Evolutionary conservation across 768 basidiomycete species (phyloP).

Genomic region (Boletus coccyginus): DNA sequence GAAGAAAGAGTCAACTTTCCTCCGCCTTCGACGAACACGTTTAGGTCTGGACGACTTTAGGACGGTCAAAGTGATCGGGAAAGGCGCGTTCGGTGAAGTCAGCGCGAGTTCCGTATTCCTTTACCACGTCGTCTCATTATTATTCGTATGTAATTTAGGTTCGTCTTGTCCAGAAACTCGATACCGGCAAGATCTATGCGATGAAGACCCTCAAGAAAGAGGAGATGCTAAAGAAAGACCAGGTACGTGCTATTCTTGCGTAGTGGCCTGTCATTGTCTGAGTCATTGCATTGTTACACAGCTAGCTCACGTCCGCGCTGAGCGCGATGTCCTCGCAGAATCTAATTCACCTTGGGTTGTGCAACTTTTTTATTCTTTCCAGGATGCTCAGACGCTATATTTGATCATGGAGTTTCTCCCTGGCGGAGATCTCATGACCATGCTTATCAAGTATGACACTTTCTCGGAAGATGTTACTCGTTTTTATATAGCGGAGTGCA

Average conservation of each 20-base stretch:
- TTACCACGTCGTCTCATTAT: neutral
- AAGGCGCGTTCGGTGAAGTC: conserved; percentile 98
- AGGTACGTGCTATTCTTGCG: conserved; percentile 48
- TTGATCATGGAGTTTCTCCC: conserved; percentile 99
- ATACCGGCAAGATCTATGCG: conserved; percentile 97
- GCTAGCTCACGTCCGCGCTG: conserved; percentile 97
- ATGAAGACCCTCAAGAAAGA: conserved; percentile 98
- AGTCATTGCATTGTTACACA: conserved; percentile 29
- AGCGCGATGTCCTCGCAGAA: conserved; percentile 94
- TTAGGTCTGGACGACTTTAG: conserved; percentile 90
- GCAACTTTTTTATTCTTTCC: conserved; percentile 97
- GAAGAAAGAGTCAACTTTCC: conserved; percentile 84
- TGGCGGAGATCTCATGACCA: conserved; percentile 98
- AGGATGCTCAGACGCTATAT: conserved; percentile 89
- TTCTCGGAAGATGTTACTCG: conserved; percentile 97
- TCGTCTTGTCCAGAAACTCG: conserved; percentile 91
- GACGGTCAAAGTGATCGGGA: conserved; percentile 98
- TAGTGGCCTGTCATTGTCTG: neutral
- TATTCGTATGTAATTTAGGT: conserved; percentile 42
- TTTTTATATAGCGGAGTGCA: conserved; percentile 99
- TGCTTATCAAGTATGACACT: conserved; percentile 99
- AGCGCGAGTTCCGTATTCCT: conserved; percentile 17
- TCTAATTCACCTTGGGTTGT: conserved; percentile 97
- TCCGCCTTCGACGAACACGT: conserved; percentile 85
- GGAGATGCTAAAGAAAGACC: conserved; percentile 99